These are phyloP conservation scores for Sugiyamaella grinbergsii DNA, from an alignment of 1,139 yeast species.

Conservation along the genomic window DNA sequence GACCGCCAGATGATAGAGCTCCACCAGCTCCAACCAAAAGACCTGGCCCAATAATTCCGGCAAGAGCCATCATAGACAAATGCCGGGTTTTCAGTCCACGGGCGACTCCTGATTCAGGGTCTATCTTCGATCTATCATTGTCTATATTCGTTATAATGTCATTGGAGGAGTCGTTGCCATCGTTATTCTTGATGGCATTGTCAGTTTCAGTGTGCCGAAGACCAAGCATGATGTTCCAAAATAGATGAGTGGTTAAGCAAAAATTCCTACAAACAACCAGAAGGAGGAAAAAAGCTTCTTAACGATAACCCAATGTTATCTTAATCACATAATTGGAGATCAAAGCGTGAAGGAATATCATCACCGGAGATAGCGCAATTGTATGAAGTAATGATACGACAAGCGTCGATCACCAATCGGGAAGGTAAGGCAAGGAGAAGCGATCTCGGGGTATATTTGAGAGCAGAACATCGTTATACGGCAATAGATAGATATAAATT, in stretches of 20 bases:
- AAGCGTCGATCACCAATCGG: not conserved
- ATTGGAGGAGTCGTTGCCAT: not conserved
- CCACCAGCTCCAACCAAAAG: constrained; percentile 64
- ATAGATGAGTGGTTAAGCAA: too few relatives aligned
- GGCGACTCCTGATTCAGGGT: constrained; percentile 47
- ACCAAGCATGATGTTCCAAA: not conserved
- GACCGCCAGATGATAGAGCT: constrained; percentile 63
- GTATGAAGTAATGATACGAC: not conserved
- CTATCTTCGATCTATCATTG: constrained; percentile 29
- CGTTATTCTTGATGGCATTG: not conserved
- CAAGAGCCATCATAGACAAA: constrained; percentile 61
- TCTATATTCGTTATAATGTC: not conserved
- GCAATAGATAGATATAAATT: too few relatives aligned
- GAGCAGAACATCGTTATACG: too few relatives aligned
- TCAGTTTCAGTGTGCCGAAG: not conserved
- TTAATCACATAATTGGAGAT: too few relatives aligned
- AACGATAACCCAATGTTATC: too few relatives aligned
- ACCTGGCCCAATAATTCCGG: constrained; percentile 73
- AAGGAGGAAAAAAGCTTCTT: too few relatives aligned
- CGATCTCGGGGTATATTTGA: too few relatives aligned
- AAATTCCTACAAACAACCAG: too few relatives aligned
- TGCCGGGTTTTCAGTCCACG: constrained; percentile 55
- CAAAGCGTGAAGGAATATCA: not conserved
- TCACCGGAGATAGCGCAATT: constrained; percentile 6
- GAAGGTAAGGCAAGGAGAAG: not conserved